Conservation (phyloP, 495 filamentous ascomycete genomes). For the Rusavskia elegans region DNA sequence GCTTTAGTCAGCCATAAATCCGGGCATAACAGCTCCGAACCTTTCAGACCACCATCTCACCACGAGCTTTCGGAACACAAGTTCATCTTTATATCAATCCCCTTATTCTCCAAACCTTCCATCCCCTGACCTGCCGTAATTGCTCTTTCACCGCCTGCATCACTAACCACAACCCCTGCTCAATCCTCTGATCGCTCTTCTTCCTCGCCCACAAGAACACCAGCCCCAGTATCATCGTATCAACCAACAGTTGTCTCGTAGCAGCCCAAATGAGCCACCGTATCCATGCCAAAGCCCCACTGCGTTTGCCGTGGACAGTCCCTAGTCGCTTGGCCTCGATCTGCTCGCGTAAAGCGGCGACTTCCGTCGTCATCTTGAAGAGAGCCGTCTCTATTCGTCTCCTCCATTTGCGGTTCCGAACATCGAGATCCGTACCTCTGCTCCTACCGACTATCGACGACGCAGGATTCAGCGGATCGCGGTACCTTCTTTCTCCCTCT, state of each 20-base stretch:
- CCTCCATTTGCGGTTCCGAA: slow-evolving; percentile 45
- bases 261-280: slow-evolving; percentile 53
- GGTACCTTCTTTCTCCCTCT: slow-evolving; percentile 12
- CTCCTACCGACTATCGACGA: slow-evolving; percentile 4
- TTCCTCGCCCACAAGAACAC: slow-evolving; percentile 66
- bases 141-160: slow-evolving; percentile 45
- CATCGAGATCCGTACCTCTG: slow-evolving; percentile 8
- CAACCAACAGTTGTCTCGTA: slow-evolving; percentile 58
- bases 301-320: slow-evolving; percentile 36
- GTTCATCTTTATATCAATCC: neutral
- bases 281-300: slow-evolving; percentile 49
- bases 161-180: slow-evolving; percentile 55
- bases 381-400: slow-evolving; percentile 74
- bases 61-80: too few species aligned
- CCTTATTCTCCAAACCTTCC: slow-evolving; percentile 6
- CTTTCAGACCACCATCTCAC: too few species aligned
- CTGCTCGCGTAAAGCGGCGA: slow-evolving; percentile 86
- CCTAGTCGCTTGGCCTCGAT: slow-evolving; percentile 41
- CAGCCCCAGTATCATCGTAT: slow-evolving; percentile 50
- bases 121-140: slow-evolving; percentile 28
- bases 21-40: too few species aligned
- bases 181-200: slow-evolving; percentile 59
- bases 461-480: slow-evolving; percentile 6
- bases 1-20: too few species aligned
- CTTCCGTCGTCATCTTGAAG: slow-evolving; percentile 78